Evolutionary conservation across 306 rosid genomes (phyloP).

Genomic region (Inga oerstediana): DNA sequence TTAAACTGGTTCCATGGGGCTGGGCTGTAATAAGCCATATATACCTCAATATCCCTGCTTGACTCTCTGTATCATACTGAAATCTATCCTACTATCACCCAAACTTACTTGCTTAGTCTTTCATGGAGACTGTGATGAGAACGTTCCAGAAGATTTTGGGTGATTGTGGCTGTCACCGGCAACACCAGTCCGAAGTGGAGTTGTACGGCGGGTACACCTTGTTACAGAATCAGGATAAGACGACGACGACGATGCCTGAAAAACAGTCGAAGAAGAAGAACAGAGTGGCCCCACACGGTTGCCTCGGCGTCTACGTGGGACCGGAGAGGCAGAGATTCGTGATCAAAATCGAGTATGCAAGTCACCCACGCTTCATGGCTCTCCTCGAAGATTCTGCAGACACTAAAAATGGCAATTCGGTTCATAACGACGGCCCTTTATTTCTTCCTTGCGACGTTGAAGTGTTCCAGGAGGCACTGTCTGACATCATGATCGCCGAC

Average conservation of each 20-base stretch:
- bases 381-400: slow-evolving; percentile 67
- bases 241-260: neutral
- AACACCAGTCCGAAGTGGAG: neutral
- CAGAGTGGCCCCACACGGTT: neutral
- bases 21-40: no score
- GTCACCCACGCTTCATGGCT: slow-evolving; percentile 63
- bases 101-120: neutral
- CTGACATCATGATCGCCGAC: slow-evolving; percentile 3
- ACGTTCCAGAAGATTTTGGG: neutral
- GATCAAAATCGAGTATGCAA: slow-evolving; percentile 50
- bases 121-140: neutral
- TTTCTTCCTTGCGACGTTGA: slow-evolving; percentile 69
- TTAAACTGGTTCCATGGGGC: no score
- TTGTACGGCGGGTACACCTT: neutral
- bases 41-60: no score
- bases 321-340: slow-evolving; percentile 52
- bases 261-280: neutral
- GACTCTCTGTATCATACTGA: neutral
- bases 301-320: slow-evolving; percentile 48
- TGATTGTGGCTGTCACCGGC: neutral
- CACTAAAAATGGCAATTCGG: slow-evolving; percentile 51
- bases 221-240: neutral
- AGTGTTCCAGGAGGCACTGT: slow-evolving; percentile 52
- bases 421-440: slow-evolving; percentile 59
- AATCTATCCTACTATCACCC: no score